Evolutionary conservation across 192 early-diverging fungal genomes (phyloP).

Genomic region (Mortierella antarctica): DNA sequence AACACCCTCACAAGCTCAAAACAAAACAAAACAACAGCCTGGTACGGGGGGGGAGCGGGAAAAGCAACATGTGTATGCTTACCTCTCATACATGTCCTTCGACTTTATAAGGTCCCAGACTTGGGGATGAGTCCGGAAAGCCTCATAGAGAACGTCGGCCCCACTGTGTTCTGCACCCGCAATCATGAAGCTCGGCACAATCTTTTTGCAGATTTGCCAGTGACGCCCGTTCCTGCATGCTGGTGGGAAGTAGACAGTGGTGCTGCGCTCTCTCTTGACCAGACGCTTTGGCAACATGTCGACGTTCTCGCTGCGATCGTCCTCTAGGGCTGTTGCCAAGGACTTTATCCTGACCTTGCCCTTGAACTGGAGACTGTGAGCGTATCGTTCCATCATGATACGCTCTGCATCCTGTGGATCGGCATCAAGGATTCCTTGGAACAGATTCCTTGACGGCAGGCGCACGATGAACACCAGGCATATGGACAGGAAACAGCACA

Average conservation of each 20-base stretch:
- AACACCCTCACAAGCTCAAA: neutral
- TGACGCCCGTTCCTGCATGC: slow-evolving; percentile 54
- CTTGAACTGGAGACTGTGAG: slow-evolving; percentile 52
- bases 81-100: slow-evolving; percentile 52
- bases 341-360: slow-evolving; percentile 56
- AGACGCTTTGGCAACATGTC: slow-evolving; percentile 37
- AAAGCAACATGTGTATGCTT: neutral
- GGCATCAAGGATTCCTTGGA: slow-evolving; percentile 39
- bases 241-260: slow-evolving; percentile 57
- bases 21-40: slow-evolving; percentile 1
- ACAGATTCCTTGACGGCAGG: slow-evolving; percentile 35
- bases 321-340: slow-evolving; percentile 25
- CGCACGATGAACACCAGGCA: slow-evolving; percentile 41
- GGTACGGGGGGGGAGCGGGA: neutral
- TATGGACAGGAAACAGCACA: slow-evolving; percentile 50
- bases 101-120: slow-evolving; percentile 54
- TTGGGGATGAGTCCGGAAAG: slow-evolving; percentile 59
- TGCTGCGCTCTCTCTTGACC: slow-evolving; percentile 47
- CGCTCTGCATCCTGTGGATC: slow-evolving; percentile 54
- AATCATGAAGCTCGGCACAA: slow-evolving; percentile 65
- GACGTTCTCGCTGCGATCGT: slow-evolving; percentile 32
- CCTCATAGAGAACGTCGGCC: slow-evolving; percentile 55
- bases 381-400: slow-evolving; percentile 55
- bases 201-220: slow-evolving; percentile 60
- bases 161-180: slow-evolving; percentile 61